phyloP scores from a whole-genome alignment of 257 asterid species.

The Solanum pennellii region DNA sequence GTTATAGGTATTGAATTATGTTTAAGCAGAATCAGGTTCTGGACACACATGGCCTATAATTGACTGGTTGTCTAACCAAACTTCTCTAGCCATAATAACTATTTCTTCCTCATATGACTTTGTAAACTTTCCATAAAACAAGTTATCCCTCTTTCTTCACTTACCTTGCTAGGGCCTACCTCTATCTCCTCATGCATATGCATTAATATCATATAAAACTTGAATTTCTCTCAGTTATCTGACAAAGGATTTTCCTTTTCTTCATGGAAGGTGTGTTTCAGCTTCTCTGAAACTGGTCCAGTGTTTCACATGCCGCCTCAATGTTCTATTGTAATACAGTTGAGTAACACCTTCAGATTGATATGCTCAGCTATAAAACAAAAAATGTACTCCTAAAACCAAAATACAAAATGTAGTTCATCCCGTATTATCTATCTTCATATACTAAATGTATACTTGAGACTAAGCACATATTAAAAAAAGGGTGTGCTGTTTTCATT shows the following conservation, averaged over 20 bases:
- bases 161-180: not conserved
- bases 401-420: not conserved
- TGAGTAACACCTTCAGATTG: slow-evolving; percentile 5
- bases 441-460: not conserved
- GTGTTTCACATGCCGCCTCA: slow-evolving; percentile 81
- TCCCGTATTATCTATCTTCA: not conserved
- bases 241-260: slow-evolving; percentile 9
- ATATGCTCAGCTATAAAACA: not conserved
- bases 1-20: not conserved
- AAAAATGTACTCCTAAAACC: not conserved
- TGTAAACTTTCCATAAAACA: not conserved
- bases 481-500: not conserved
- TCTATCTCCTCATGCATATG: not conserved
- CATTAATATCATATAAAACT: not conserved
- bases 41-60: not conserved
- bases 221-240: not conserved
- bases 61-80: not conserved
- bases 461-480: not conserved
- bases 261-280: slow-evolving; percentile 54
- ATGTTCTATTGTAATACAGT: slow-evolving; percentile 81
- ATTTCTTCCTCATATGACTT: not conserved
- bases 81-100: not conserved
- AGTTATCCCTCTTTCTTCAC: not conserved
- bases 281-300: slow-evolving; percentile 60
- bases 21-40: not conserved